Conservation (phyloP, 2,329 filamentous ascomycete species). For the Beauveria medogensis region DNA sequence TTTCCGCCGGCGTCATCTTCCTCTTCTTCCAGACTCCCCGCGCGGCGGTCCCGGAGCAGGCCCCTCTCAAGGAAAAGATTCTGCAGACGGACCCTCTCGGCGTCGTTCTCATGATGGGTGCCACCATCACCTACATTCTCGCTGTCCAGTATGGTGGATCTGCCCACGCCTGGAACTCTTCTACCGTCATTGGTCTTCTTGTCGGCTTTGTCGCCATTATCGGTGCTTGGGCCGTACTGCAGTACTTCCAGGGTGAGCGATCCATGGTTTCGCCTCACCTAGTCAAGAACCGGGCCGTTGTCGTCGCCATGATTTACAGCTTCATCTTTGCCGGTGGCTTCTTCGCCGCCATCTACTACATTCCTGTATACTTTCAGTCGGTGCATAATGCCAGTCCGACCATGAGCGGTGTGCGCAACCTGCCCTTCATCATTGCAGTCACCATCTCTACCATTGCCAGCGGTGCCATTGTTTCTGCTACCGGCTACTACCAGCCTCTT, state of each 20-base stretch:
- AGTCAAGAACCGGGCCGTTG: slow-evolving; percentile 25
- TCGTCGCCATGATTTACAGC: slow-evolving; percentile 24
- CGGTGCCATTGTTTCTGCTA: slow-evolving; percentile 30
- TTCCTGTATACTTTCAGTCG: slow-evolving; percentile 31
- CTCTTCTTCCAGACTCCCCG: slow-evolving; percentile 30
- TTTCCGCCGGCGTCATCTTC: slow-evolving; percentile 21
- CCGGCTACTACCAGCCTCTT: slow-evolving; percentile 35
- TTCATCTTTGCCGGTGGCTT: slow-evolving; percentile 31
- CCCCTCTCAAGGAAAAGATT: slow-evolving; percentile 29
- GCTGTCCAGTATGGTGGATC: slow-evolving; percentile 36
- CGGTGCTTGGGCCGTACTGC: slow-evolving; percentile 23
- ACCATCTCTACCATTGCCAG: slow-evolving; percentile 32
- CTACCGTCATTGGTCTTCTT: slow-evolving; percentile 28
- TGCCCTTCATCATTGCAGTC: slow-evolving; percentile 34
- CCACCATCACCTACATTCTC: slow-evolving; percentile 31
- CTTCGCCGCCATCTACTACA: slow-evolving; percentile 31
- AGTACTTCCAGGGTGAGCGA: slow-evolving; percentile 32
- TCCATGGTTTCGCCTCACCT: slow-evolving; percentile 30
- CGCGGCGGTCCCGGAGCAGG: slow-evolving; percentile 24
- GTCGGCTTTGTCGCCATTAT: slow-evolving; percentile 24
- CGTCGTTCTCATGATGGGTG: slow-evolving; percentile 30
- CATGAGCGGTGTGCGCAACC: slow-evolving; percentile 29
- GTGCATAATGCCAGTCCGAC: slow-evolving; percentile 27
- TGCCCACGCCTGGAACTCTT: slow-evolving; percentile 28
- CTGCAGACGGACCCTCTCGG: slow-evolving; percentile 36